Evolutionary conservation across 2,329 filamentous ascomycete species (phyloP).

Genomic region (Sphaceloma murrayae): DNA sequence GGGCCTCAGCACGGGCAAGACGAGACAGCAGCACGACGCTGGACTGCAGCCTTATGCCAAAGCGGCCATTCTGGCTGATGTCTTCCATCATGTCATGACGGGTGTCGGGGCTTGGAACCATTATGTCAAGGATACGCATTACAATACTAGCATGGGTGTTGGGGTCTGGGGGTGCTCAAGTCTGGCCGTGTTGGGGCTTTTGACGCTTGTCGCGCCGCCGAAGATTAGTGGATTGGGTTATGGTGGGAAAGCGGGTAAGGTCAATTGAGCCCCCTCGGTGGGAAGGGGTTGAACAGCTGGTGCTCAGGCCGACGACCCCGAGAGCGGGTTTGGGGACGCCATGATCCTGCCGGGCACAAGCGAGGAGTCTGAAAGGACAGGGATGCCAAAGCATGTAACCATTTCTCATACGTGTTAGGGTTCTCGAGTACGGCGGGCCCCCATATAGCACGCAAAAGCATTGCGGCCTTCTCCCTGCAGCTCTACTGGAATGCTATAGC

Average conservation of each 20-base stretch:
- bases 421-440: too few relatives aligned
- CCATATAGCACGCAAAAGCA: neutral
- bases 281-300: too few relatives aligned
- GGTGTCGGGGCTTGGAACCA: constrained; percentile 28
- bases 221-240: constrained; percentile 21
- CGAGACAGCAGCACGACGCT: neutral
- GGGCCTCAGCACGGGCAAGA: constrained; percentile 22
- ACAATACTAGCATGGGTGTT: constrained; percentile 29
- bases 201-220: constrained; percentile 21
- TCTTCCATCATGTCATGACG: constrained; percentile 30
- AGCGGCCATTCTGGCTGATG: constrained; percentile 26
- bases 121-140: constrained; percentile 26
- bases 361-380: too few relatives aligned
- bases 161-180: constrained; percentile 28
- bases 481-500: too few relatives aligned
- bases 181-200: constrained; percentile 24
- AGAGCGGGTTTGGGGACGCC: too few relatives aligned
- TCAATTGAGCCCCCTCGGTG: neutral
- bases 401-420: too few relatives aligned
- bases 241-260: constrained; percentile 18
- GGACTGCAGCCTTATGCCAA: constrained; percentile 25
- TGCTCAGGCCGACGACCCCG: too few relatives aligned
- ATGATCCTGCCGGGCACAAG: too few relatives aligned
- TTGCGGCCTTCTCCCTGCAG: neutral
- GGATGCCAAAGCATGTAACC: too few relatives aligned